phyloP scores from a whole-genome alignment of 1,284 basidiomycete genomes.

The Fomitopsis schrenkii region DNA sequence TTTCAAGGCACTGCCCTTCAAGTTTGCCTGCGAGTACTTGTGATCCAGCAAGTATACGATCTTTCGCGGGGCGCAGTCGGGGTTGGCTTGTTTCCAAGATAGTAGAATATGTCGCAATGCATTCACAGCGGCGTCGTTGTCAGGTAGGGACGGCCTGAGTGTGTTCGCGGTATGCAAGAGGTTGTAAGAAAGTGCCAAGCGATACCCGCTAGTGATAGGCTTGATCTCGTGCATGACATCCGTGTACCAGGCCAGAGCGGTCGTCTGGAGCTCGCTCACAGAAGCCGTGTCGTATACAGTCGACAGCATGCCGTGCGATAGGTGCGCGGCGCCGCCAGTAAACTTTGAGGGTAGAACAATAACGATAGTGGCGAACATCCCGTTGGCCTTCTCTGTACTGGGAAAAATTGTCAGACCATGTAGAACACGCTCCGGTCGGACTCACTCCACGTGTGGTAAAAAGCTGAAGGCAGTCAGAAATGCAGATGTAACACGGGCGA shows the following conservation, averaged over 20 bases:
- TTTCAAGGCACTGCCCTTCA: slow-evolving; percentile 19
- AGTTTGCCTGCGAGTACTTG: slow-evolving; percentile 19
- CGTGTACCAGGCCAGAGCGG: slow-evolving; percentile 45
- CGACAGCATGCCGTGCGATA: slow-evolving; percentile 31
- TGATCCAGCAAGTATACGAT: slow-evolving; percentile 22
- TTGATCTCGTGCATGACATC: slow-evolving; percentile 43
- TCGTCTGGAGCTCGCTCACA: slow-evolving; percentile 26
- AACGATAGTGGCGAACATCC: slow-evolving; percentile 44
- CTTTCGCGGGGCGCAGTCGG: slow-evolving; percentile 8
- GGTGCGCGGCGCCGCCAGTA: slow-evolving; percentile 36
- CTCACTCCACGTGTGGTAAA: slow-evolving; percentile 14
- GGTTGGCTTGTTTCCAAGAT: slow-evolving; percentile 14
- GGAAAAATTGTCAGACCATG: neutral
- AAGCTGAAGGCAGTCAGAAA: slow-evolving; percentile 3
- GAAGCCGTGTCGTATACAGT: slow-evolving; percentile 30
- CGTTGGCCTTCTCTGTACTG: slow-evolving; percentile 36
- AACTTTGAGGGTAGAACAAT: slow-evolving; percentile 40
- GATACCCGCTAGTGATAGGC: slow-evolving; percentile 39
- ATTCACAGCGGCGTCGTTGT: slow-evolving; percentile 1
- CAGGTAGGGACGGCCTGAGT: slow-evolving; percentile 11
- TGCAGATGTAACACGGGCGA: neutral
- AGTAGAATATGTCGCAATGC: slow-evolving; percentile 11
- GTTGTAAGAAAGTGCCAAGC: slow-evolving; percentile 44
- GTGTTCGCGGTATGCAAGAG: slow-evolving; percentile 23
- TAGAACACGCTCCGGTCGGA: neutral